Evolutionary conservation across 2,329 filamentous ascomycete species (phyloP).

Genomic region (Xylariaceae sp.): DNA sequence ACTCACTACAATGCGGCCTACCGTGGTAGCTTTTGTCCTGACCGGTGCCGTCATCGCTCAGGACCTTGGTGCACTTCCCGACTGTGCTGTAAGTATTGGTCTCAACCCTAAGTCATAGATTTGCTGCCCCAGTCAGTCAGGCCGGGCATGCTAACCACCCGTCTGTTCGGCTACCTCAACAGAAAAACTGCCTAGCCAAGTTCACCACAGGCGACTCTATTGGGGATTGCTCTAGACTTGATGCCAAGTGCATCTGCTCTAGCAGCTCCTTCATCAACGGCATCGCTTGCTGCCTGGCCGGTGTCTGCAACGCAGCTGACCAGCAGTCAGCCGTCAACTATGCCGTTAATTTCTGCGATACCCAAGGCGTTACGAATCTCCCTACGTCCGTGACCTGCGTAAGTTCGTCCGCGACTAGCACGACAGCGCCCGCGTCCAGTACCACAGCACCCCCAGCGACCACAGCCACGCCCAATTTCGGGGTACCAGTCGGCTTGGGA

Average conservation of each 20-base stretch:
- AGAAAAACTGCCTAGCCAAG: constrained; percentile 41
- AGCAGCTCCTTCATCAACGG: constrained; percentile 50
- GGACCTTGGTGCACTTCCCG: constrained; percentile 50
- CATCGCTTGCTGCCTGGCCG: constrained; percentile 57
- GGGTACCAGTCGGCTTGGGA: neutral
- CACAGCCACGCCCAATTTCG: constrained; percentile 22
- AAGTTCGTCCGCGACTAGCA: constrained; percentile 7
- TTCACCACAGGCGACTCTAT: constrained; percentile 48
- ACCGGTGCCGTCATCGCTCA: constrained; percentile 60
- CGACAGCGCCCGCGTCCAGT: neutral
- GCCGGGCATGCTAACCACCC: neutral
- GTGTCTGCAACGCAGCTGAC: constrained; percentile 48
- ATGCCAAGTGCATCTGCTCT: constrained; percentile 57
- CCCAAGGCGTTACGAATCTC: constrained; percentile 39
- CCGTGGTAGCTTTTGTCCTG: constrained; percentile 56
- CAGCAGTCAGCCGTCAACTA: constrained; percentile 43
- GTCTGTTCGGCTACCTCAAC: too few species aligned
- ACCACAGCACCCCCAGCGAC: constrained; percentile 9
- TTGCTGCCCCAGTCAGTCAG: neutral
- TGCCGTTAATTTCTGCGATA: constrained; percentile 43
- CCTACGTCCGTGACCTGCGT: constrained; percentile 28
- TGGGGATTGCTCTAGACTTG: constrained; percentile 46
- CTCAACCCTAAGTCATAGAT: neutral
- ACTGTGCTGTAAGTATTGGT: constrained; percentile 58
- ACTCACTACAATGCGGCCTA: constrained; percentile 52